Base-by-base conservation (phyloP, 1,139 yeast species). In the Suzukiozyma palmioleophila region DNA sequence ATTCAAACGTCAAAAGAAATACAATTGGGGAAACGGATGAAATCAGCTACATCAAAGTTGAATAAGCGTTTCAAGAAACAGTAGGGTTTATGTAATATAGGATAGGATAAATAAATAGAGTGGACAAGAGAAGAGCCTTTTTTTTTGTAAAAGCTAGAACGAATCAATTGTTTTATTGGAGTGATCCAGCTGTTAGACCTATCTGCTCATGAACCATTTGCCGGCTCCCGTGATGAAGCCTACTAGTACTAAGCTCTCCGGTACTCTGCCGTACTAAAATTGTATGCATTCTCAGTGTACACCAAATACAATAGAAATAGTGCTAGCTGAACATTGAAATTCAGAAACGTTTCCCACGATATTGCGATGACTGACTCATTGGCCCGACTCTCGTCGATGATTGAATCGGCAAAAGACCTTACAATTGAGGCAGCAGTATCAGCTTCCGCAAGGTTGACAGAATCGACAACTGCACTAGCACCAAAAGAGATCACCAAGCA, bases 351-450 rank as follows among this genome's bases (percentile, higher is more conserved):
- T 11, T 24, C 9, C 21, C 18, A 22, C 4, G 12, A 24, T 18
- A 13, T 12, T 15, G 42, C 35, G 24, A 71, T 70, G 76, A 56
- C 71, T 27, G 76, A 70, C 35, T 64, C 74, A 6, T 52, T 72
- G 35, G 61, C 75, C 10, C 61, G 60, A 43, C 52, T 71, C 39
- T 56, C 74, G 36, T 64, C 73, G 24, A 67, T 72, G 60, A 73
- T 89, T 46, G 96, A 86, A 60, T 80, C 90, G 24, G 96, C 96
- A 1, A 77, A 80, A 49, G 90, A 82, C 49, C 62, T 85, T 49
- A 84, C 95, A 5, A 67, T 84, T 41, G 95, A 85, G 50, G 94
- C 94, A 1, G 94, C 95, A 0, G 82, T 80, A 0, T 79, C 86
- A 3, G 94, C 92, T 0, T 77, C 92, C 0, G 75, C 87, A 2